Evolutionary conservation across 2,329 filamentous ascomycete genomes (phyloP), one percentile per base, ranked within the genome.

Genomic region (Fusarium agapanthi): DNA sequence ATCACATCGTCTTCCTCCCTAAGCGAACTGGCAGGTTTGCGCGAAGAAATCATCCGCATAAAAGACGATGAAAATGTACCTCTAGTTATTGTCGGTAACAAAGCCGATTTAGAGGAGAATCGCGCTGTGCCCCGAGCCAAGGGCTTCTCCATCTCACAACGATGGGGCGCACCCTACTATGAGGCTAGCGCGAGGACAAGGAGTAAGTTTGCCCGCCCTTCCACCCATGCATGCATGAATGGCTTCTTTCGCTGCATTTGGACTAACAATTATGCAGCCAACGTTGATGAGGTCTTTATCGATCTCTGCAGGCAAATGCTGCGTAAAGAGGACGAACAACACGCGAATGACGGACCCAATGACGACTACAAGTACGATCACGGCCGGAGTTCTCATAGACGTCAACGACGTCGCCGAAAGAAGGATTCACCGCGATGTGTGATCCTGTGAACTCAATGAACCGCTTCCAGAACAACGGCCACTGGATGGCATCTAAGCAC

Each of bases 61-160:
- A 97, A 97, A 83, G 93, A 95, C 80, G 93, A 95, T 81, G 92
- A 94, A 61, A 92, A 91, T 70, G 90, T 95, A 8, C 93, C 93
- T 28, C 93, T 97, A 79, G 94, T 97, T 55, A 93, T 97, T 69
- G 94, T 97, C 51, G 94, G 94, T 71, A 97, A 97, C 86, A 97
- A 97, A 83, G 93, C 92, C 67, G 94, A 97, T 79, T 87, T 97
- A 47, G 94, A 96, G 82, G 94, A 97, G 79, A 93, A 95, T 80
- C 90, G 94, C 35, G 89, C 88, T 26, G 93, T 97, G 14, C 90
- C 92, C 18, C 89, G 94, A 57, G 91, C 92, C 69, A 91, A 91
- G 76, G 95, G 93, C 10, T 97, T 97, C 79, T 88, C 92, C 37
- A 88, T 97, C 71, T 95, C 93, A n/a, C 93, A 96, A 79, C 89